Evolutionary conservation across 2,329 filamentous ascomycete species (phyloP).

Genomic region (Cladosporium halotolerans): DNA sequence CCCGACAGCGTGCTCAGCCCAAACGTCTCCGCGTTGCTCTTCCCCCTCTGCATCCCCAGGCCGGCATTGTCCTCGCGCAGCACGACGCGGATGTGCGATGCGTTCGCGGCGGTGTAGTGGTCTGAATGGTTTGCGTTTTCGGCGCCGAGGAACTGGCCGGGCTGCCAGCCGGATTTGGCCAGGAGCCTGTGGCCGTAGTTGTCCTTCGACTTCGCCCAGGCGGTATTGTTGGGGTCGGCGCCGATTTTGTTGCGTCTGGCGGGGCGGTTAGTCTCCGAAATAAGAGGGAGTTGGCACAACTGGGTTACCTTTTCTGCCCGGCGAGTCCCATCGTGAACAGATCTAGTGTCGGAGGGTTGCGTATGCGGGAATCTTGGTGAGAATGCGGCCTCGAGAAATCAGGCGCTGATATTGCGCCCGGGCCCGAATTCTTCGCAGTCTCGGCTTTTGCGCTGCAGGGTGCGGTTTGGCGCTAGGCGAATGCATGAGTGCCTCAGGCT

Average conservation of each 20-base stretch:
- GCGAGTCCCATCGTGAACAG: conserved; percentile 17
- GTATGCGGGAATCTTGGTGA: not conserved
- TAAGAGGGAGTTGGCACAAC: not conserved
- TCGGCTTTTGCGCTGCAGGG: not conserved
- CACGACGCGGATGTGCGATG: conserved; percentile 75
- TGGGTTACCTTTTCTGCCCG: conserved; percentile 16
- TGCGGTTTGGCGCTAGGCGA: not conserved
- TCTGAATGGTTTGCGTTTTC: conserved; percentile 67
- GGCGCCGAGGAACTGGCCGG: conserved; percentile 75
- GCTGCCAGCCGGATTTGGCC: conserved; percentile 81
- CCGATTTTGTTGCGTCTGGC: conserved; percentile 64
- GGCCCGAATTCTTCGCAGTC: not conserved
- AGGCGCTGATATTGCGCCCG: not conserved
- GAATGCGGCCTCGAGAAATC: not conserved
- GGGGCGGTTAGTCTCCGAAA: conserved; percentile 21
- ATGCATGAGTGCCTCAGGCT: not conserved
- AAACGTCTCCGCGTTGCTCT: conserved; percentile 63
- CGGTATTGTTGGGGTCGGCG: conserved; percentile 90
- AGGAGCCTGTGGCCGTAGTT: conserved; percentile 89
- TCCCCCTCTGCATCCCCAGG: conserved; percentile 72
- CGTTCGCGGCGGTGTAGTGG: conserved; percentile 71
- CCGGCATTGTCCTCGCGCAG: conserved; percentile 90
- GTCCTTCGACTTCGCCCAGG: conserved; percentile 76
- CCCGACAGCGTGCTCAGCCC: conserved; percentile 83
- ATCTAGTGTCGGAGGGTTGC: too few relatives aligned